Percentiles rank a stretch among this genome's conserved stretches.
These are phyloP conservation scores for button mushroom (Agaricus bisporus) DNA, from an alignment of 768 basidiomycete genomes.

Conservation along the genomic window DNA sequence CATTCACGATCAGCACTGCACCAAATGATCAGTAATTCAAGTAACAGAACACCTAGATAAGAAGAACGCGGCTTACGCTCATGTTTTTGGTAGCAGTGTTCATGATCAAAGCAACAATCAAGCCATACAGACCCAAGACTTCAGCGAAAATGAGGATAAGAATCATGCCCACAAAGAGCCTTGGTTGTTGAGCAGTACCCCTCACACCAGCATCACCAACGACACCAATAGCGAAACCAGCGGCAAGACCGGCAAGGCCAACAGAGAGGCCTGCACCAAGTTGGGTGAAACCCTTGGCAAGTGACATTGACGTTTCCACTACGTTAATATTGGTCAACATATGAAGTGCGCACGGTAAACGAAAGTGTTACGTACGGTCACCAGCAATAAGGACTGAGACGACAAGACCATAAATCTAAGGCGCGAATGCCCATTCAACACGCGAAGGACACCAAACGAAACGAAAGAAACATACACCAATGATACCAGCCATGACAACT, in stretches of 20 bases:
- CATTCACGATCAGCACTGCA: no score
- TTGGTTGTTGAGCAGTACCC: slow-evolving; percentile 94
- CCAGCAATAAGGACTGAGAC: slow-evolving; percentile 95
- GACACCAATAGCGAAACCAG: slow-evolving; percentile 97
- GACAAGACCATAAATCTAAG: slow-evolving; percentile 93
- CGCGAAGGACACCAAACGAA: background rate
- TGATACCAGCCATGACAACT: slow-evolving; percentile 99
- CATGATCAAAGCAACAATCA: slow-evolving; percentile 96
- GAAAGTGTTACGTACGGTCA: slow-evolving; percentile 53
- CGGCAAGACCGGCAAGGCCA: slow-evolving; percentile 91
- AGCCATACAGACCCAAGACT: slow-evolving; percentile 89
- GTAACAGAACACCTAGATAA: no score
- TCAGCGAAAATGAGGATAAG: slow-evolving; percentile 98
- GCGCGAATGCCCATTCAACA: background rate
- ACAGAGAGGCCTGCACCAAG: slow-evolving; percentile 92
- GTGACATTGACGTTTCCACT: slow-evolving; percentile 78
- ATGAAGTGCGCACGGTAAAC: background rate
- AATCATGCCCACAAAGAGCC: slow-evolving; percentile 95
- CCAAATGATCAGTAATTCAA: background rate
- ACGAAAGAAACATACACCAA: slow-evolving; percentile 68
- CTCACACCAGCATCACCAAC: slow-evolving; percentile 99
- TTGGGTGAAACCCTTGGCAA: slow-evolving; percentile 91
- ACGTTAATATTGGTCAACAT: background rate
- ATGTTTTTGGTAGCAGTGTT: slow-evolving; percentile 60
- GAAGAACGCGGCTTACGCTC: slow-evolving; percentile 17